These are phyloP conservation scores for Catharanthus roseus DNA, from an alignment of 257 asterid species.

Conservation along the genomic window DNA sequence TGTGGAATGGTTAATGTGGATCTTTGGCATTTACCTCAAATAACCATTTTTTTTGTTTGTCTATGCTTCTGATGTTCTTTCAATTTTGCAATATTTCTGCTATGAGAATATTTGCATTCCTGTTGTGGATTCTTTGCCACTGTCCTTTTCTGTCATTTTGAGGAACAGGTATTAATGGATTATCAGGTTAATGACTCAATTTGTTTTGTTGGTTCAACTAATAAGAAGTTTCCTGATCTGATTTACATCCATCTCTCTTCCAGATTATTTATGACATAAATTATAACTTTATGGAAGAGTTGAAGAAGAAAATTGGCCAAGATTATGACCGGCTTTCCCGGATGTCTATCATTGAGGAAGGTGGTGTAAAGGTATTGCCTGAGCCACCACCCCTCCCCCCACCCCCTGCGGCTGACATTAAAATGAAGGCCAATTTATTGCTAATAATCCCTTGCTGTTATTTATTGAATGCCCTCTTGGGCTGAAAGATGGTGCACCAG, in stretches of 20 bases:
- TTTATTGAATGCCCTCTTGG: neutral
- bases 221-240: neutral
- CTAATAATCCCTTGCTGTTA: neutral
- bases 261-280: slow-evolving; percentile 47
- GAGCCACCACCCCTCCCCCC: no score
- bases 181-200: neutral
- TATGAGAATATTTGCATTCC: neutral
- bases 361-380: slow-evolving; percentile 43
- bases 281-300: slow-evolving; percentile 38
- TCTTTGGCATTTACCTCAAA: neutral
- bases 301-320: slow-evolving; percentile 39
- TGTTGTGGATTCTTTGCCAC: neutral
- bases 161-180: neutral
- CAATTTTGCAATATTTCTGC: neutral
- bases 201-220: neutral
- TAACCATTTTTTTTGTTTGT: neutral
- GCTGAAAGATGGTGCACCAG: slow-evolving; percentile 2
- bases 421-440: neutral
- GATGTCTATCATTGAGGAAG: slow-evolving; percentile 48
- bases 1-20: neutral
- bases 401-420: neutral
- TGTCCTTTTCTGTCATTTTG: neutral
- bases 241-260: slow-evolving; percentile 10
- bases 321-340: slow-evolving; percentile 38
- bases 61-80: neutral